phyloP scores from a whole-genome alignment of 768 basidiomycete species.

The Calocera viscosa region DNA sequence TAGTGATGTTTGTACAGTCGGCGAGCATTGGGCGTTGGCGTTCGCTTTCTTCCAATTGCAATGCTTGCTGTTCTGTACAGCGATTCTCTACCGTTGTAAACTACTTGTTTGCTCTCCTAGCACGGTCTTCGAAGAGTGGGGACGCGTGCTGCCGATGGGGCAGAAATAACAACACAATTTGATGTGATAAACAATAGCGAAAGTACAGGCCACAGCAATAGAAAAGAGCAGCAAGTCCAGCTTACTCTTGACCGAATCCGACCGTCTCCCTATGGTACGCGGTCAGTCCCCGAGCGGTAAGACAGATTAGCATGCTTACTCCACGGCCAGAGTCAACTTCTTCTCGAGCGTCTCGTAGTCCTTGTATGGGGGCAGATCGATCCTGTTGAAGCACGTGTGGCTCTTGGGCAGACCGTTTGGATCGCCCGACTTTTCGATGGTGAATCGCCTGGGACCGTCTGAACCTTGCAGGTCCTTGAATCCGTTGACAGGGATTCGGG shows the following conservation, averaged over 20 bases:
- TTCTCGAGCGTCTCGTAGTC: conserved; percentile 90
- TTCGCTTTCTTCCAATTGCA: background rate
- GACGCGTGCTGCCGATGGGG: too few relatives aligned
- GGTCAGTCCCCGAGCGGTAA: conserved; percentile 14
- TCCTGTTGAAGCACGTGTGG: conserved; percentile 91
- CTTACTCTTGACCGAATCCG: conserved; percentile 85
- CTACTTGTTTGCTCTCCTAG: background rate
- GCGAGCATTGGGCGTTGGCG: background rate
- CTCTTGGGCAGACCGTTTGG: conserved; percentile 93
- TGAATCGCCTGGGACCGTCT: conserved; percentile 92
- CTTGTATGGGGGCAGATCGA: conserved; percentile 96
- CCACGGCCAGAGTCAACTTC: conserved; percentile 86
- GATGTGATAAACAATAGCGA: too few relatives aligned
- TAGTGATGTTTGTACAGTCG: background rate
- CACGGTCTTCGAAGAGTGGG: too few relatives aligned
- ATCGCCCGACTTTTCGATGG: conserved; percentile 97
- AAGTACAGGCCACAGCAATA: background rate
- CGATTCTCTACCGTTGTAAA: background rate
- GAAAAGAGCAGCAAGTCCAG: background rate
- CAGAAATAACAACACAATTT: too few relatives aligned
- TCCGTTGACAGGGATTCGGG: conserved; percentile 93
- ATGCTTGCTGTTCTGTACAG: background rate
- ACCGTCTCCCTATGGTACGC: conserved; percentile 61
- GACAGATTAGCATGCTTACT: conserved; percentile 43
- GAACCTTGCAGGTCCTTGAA: conserved; percentile 98